Base-by-base conservation (phyloP, 2,329 filamentous ascomycete genomes). In the Colletotrichum simmondsii region DNA sequence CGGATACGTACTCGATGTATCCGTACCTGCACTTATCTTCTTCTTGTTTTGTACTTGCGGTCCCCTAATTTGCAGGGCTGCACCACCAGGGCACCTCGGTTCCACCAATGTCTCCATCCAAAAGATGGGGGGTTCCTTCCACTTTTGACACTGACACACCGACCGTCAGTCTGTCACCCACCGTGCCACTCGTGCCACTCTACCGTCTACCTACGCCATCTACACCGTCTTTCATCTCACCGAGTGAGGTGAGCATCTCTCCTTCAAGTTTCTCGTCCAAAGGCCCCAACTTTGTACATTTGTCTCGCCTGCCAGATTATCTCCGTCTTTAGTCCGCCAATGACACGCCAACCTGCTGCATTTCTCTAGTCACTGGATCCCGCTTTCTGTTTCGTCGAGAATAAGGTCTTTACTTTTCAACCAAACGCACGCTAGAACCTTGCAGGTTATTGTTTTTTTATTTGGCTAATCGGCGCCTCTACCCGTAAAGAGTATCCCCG, bases 21-120 rank as follows among this genome's bases (percentile, higher is more conserved):
- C n/a, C n/a, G n/a, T n/a, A 30, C 54, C 64, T 59, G 54, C 16
- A 12, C 11, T 12, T 12, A 35, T 11, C 32, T 35, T 35, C 32
- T 35, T 35, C 11, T 12, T 12, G 32, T 35, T 35, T 35, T 35
- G 32, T 11, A 7, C 64, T 61, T 42, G 42, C 54, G 54, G 57
- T 67, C 68, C 62, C 62, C 62, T 66, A 19, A 61, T 57, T 59
- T 56, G 61, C 68, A 70, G 42, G 68, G 68, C 68, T 70, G 61
- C 59, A 68, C 66, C 52, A 26, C 52, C 24, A 26, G 12, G 7
- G 10, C 61, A 52, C 56, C 19, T 42, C 49, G 26, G 62, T 65
- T 30, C 65, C 65, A 67, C 65, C 65, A 63, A n/a, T 32, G 54
- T 54, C 68, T 65, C 68, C 61, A 46, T 59, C 54, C 35, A 35